phyloP scores from a whole-genome alignment of 75 land plant species.

The Larix kaempferi region DNA sequence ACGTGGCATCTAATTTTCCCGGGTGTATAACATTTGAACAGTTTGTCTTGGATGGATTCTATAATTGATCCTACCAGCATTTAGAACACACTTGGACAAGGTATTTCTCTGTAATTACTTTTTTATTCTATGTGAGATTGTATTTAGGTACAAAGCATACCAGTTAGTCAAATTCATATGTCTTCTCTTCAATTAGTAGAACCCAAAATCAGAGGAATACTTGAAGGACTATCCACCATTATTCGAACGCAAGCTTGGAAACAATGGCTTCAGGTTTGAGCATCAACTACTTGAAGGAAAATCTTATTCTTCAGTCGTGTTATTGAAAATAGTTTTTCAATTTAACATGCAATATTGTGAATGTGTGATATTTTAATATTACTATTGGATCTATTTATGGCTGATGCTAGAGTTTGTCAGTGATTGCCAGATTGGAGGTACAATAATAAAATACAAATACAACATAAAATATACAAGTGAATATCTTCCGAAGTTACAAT shows the following conservation, averaged over 20 bases:
- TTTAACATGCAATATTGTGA: not conserved
- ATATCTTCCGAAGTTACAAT: no score
- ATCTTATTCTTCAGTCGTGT: not conserved
- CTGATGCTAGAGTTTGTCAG: not conserved
- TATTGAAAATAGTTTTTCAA: not conserved
- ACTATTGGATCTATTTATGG: not conserved
- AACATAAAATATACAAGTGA: no score
- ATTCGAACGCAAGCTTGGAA: constrained; percentile 81
- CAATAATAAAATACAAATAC: no score
- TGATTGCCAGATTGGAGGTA: not conserved
- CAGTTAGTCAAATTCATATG: not conserved
- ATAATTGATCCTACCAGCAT: not conserved
- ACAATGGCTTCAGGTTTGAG: constrained; percentile 93
- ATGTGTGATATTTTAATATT: not conserved
- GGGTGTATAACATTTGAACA: not conserved
- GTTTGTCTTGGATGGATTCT: not conserved
- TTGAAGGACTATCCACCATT: constrained; percentile 73
- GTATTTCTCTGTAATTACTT: not conserved
- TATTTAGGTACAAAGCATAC: constrained; percentile 45
- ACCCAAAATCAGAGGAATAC: constrained; percentile 51
- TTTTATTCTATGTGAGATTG: not conserved
- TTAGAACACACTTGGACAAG: not conserved
- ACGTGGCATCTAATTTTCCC: not conserved
- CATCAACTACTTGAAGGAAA: constrained; percentile 94
- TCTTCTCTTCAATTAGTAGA: constrained; percentile 12